Percentiles rank a stretch among this genome's conserved stretches.
phyloP scores from a whole-genome alignment of 805 yeast genomes.

The Wickerhamomyces strasburgensis region DNA sequence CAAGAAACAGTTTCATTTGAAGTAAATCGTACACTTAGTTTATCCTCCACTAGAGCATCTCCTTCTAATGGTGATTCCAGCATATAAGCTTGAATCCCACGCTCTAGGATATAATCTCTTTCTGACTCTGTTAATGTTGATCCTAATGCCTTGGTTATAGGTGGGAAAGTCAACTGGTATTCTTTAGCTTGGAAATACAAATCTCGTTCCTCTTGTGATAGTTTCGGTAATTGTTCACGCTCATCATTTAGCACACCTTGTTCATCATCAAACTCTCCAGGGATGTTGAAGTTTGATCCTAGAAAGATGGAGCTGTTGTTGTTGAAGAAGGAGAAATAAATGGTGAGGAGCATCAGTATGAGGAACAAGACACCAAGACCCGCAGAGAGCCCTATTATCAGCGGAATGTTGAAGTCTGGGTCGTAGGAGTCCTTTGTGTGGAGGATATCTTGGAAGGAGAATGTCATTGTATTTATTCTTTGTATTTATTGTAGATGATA shows the following conservation, averaged over 20 bases:
- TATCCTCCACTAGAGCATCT: constrained; percentile 58
- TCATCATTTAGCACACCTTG: constrained; percentile 64
- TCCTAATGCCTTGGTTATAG: constrained; percentile 36
- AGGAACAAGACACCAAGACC: constrained; percentile 34
- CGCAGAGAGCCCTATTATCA: constrained; percentile 32
- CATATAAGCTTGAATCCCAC: constrained; percentile 66
- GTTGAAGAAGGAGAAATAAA: constrained; percentile 27
- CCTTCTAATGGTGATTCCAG: constrained; percentile 31
- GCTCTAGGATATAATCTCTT: constrained; percentile 66
- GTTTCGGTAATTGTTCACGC: constrained; percentile 36
- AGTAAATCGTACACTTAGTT: constrained; percentile 42
- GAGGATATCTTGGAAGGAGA: too few relatives aligned
- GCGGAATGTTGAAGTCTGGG: constrained; percentile 28
- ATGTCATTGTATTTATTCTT: too few relatives aligned
- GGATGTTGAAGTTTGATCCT: constrained; percentile 33
- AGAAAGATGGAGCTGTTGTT: constrained; percentile 27
- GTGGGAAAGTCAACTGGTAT: constrained; percentile 33
- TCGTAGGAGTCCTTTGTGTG: constrained; percentile 20
- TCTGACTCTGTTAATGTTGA: constrained; percentile 67
- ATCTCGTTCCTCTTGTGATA: constrained; percentile 36
- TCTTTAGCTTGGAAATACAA: constrained; percentile 37
- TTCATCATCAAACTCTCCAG: constrained; percentile 60
- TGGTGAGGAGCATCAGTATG: constrained; percentile 25
- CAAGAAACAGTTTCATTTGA: constrained; percentile 15
- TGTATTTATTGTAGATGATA: too few relatives aligned